Base-by-base conservation (phyloP, 805 yeast genomes). In the Candida sphagnicola region DNA sequence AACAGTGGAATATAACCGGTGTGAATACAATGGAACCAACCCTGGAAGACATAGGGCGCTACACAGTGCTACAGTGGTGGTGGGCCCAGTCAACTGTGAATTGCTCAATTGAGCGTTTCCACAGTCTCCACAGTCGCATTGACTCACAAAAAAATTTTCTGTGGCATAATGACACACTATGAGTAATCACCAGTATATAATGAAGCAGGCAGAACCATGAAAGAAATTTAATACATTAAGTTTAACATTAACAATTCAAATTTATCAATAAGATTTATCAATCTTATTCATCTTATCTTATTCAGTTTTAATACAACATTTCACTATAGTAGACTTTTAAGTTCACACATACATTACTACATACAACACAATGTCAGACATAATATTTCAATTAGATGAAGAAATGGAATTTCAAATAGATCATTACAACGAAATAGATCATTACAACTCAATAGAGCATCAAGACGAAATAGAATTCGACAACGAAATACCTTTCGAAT, bases 351-450 rank as follows among this genome's bases (percentile, higher is more conserved):
- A n/a, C n/a, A n/a, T n/a, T n/a, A n/a, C n/a, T n/a, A n/a, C n/a
- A n/a, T n/a, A n/a, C n/a, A n/a, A n/a, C n/a, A n/a, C n/a, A 10
- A 26, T 26, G 29, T 26, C 29, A 8, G 29, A 26, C 8, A 26
- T 26, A 26, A 26, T 26, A 26, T 26, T 26, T 26, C 29, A 26
- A 26, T 26, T 26, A 26, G 29, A 26, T n/a, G 29, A 26, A 26
- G 29, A 26, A 26, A 26, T 26, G 29, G 29, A 26, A 13, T 26
- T 8, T 6, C 29, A 26, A 26, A 13, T 12, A 8, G 15, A 26
- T 12, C 29, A 26, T 8, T 13, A 26, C 6, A n/a, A 13, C 13
- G 13, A 26, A 10, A 8, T 26, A 5, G 29, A 26, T 8, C 10
- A 6, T 21, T 8, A 8, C 5, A 8, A 8, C 29, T 8, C 8